These are phyloP conservation scores for Phaffia tasmanica DNA, from an alignment of 768 basidiomycete genomes.

Conservation along the genomic window DNA sequence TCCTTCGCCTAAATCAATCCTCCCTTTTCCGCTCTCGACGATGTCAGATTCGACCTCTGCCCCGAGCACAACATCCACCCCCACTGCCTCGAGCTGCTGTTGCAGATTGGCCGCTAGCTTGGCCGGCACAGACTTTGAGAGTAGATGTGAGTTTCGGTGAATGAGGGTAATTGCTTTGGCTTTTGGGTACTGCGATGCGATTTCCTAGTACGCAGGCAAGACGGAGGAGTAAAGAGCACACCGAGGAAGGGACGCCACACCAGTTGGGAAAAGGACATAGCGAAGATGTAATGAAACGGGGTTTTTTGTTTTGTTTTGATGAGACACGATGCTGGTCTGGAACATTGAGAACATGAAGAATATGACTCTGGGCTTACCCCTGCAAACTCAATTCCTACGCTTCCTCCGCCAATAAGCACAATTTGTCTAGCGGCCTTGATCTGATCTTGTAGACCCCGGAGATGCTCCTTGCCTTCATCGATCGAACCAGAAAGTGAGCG, in stretches of 20 bases:
- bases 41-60: conserved; percentile 1
- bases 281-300: background rate
- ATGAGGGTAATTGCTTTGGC: conserved; percentile 14
- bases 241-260: too few relatives aligned
- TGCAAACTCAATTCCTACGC: too few relatives aligned
- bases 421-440: background rate
- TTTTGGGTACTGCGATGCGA: too few relatives aligned
- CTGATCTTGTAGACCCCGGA: background rate
- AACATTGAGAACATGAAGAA: background rate
- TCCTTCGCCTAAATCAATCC: conserved; percentile 6
- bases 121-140: conserved; percentile 5
- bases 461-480: background rate
- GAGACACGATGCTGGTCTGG: background rate
- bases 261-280: background rate
- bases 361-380: background rate
- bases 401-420: too few relatives aligned
- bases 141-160: conserved; percentile 8
- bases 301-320: background rate
- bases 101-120: conserved; percentile 8
- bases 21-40: conserved; percentile 3
- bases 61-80: conserved; percentile 2
- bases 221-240: too few relatives aligned
- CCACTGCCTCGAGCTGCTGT: background rate
- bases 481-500: background rate
- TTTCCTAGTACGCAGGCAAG: too few relatives aligned